These are phyloP conservation scores for Crithidia brevicula DNA, from an alignment of 208 protist species.

Conservation along the genomic window DNA sequence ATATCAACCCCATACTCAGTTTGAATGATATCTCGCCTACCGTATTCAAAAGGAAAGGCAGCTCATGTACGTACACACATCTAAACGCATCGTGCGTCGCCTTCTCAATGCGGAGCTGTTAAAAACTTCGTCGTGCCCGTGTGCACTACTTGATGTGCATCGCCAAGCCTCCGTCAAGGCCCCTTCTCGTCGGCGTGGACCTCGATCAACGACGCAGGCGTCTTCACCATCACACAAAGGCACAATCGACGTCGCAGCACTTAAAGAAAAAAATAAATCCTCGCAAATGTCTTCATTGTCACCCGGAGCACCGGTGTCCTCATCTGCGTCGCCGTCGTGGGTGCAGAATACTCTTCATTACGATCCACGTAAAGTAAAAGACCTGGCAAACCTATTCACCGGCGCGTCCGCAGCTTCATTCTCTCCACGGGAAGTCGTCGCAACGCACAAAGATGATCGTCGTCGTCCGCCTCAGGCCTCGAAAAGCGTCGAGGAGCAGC, in stretches of 20 bases:
- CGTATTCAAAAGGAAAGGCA: not conserved
- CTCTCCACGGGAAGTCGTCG: no score
- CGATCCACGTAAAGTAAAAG: constrained; percentile 18
- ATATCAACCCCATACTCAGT: no score
- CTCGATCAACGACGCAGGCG: no score
- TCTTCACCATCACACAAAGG: no score
- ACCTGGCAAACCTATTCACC: constrained; percentile 20
- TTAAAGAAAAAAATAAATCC: no score
- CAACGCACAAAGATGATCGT: not conserved
- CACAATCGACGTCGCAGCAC: no score
- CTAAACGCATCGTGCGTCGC: not conserved
- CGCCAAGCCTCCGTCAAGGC: not conserved
- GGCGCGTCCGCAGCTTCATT: not conserved
- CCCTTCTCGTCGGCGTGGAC: no score
- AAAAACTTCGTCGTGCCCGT: no score
- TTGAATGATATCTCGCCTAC: no score
- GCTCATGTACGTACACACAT: not conserved
- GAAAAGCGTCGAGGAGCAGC: constrained; percentile 9
- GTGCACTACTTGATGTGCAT: not conserved
- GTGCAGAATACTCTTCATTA: constrained; percentile 23
- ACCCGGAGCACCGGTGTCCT: not conserved
- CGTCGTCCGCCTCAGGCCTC: not conserved
- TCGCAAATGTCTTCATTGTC: no score
- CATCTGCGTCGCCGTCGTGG: constrained; percentile 11
- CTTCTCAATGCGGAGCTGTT: no score